Conservation (phyloP, 495 filamentous ascomycete species). For the Thozetella sp. region DNA sequence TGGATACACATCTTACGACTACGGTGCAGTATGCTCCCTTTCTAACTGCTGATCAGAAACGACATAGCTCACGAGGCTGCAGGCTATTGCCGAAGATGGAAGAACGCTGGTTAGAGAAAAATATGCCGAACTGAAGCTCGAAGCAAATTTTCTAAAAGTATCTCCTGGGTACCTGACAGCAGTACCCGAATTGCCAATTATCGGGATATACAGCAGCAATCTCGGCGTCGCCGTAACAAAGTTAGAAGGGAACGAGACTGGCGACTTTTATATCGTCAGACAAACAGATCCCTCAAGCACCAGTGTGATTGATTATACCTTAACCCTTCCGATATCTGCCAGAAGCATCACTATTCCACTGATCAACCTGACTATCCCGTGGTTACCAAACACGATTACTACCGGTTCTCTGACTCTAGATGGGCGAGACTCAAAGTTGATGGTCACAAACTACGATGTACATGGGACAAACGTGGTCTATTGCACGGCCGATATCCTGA, state of each 20-base stretch:
- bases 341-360: slow-evolving; percentile 66
- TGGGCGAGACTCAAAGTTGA: slow-evolving; percentile 73
- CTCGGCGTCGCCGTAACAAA: slow-evolving; percentile 61
- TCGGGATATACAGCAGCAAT: slow-evolving; percentile 43
- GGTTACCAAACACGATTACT: neutral
- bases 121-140: slow-evolving; percentile 76
- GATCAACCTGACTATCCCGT: slow-evolving; percentile 30
- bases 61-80: slow-evolving; percentile 39
- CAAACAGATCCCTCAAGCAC: slow-evolving; percentile 43
- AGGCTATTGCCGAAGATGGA: slow-evolving; percentile 63
- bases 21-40: slow-evolving; percentile 46
- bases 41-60: neutral
- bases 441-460: slow-evolving; percentile 74
- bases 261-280: slow-evolving; percentile 66
- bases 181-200: slow-evolving; percentile 39
- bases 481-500: slow-evolving; percentile 77
- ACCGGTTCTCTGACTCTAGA: slow-evolving; percentile 59
- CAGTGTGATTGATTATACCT: slow-evolving; percentile 44
- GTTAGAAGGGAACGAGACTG: slow-evolving; percentile 40
- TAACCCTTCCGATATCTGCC: slow-evolving; percentile 61
- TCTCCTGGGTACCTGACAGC: slow-evolving; percentile 66
- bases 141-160: slow-evolving; percentile 71
- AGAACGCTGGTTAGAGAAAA: slow-evolving; percentile 70
- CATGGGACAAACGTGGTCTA: slow-evolving; percentile 67
- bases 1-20: slow-evolving; percentile 78